Evolutionary conservation across 768 basidiomycete species (phyloP).

Genomic region (Sarcomyxa edulis): DNA sequence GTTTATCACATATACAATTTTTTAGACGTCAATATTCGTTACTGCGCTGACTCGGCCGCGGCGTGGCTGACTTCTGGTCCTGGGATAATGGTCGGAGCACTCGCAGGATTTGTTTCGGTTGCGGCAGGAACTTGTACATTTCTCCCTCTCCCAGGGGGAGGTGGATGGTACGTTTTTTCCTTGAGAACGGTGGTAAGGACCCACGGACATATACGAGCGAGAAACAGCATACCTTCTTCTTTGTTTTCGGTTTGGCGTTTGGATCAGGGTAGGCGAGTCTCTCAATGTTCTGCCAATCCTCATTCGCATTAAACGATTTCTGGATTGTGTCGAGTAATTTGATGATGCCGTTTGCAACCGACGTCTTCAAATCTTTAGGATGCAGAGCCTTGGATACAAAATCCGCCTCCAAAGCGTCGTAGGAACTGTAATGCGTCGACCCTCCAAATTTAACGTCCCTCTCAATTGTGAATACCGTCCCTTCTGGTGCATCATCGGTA

Average conservation of each 20-base stretch:
- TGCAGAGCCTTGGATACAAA: conserved; percentile 77
- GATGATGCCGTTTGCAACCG: conserved; percentile 70
- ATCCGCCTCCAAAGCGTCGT: conserved; percentile 62
- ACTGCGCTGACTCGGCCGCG: no score
- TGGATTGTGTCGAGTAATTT: conserved; percentile 77
- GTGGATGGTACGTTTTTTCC: conserved; percentile 82
- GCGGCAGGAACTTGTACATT: conserved; percentile 18
- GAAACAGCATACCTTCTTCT: conserved; percentile 50
- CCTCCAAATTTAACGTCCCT: conserved; percentile 83
- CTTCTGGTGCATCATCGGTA: conserved; percentile 65
- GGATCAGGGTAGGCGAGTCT: conserved; percentile 82
- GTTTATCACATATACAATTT: no score
- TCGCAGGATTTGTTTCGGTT: no score
- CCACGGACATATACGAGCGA: not conserved
- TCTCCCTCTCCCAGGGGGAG: conserved; percentile 76
- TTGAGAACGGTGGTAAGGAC: conserved; percentile 17
- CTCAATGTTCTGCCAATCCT: conserved; percentile 78
- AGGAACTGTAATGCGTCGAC: conserved; percentile 64
- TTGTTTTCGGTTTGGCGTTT: conserved; percentile 54
- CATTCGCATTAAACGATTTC: conserved; percentile 65
- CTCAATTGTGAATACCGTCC: conserved; percentile 75
- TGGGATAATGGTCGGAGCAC: no score
- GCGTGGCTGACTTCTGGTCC: no score
- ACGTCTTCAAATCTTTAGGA: conserved; percentile 84
- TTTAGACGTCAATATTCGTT: no score